Evolutionary conservation across 2,329 filamentous ascomycete species (phyloP).

Genomic region (Leptographium galeiforme): DNA sequence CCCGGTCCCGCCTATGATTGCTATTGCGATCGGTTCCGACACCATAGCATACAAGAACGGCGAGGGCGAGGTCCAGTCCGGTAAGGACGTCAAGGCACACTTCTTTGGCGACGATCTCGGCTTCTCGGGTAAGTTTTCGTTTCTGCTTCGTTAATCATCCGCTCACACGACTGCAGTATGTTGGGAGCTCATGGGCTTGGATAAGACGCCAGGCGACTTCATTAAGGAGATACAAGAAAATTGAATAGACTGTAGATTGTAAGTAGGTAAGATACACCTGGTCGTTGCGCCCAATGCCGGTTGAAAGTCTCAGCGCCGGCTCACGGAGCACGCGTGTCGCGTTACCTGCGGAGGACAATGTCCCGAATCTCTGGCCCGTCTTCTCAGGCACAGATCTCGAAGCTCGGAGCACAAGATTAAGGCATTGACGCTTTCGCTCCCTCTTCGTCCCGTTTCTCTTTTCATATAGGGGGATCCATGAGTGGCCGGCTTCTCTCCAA

Average conservation of each 20-base stretch:
- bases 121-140: constrained; percentile 26
- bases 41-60: constrained; percentile 49
- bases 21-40: constrained; percentile 56
- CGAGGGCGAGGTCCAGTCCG: constrained; percentile 44
- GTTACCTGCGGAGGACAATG: too few relatives aligned
- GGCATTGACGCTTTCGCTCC: too few relatives aligned
- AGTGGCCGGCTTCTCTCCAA: too few relatives aligned
- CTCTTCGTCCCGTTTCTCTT: too few relatives aligned
- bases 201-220: neutral
- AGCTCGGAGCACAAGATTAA: too few relatives aligned
- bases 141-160: neutral
- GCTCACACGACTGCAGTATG: neutral
- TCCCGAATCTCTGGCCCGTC: too few relatives aligned
- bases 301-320: too few relatives aligned
- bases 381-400: too few relatives aligned
- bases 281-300: too few relatives aligned
- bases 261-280: neutral
- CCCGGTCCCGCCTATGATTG: constrained; percentile 52
- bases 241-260: neutral
- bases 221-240: neutral
- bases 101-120: constrained; percentile 60
- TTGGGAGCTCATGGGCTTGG: neutral
- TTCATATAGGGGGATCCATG: too few relatives aligned
- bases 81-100: constrained; percentile 46
- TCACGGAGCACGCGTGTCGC: too few relatives aligned